phyloP scores from a whole-genome alignment of 2,329 filamentous ascomycete species.

The Colletotrichum nymphaeae region DNA sequence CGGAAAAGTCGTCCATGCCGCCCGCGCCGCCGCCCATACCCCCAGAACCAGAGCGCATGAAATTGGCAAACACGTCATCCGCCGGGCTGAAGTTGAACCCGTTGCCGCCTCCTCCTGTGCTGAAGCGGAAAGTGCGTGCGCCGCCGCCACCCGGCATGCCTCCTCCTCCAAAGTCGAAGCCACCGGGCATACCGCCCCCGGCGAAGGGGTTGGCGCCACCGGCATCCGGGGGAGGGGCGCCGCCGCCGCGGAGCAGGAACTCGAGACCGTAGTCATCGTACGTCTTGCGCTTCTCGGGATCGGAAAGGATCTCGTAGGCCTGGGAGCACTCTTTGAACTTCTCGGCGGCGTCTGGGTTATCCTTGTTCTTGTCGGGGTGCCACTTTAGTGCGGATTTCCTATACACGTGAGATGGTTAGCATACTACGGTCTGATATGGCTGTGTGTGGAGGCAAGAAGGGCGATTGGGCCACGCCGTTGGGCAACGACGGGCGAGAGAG shows the following conservation, averaged over 20 bases:
- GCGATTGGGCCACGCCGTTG: slow-evolving; percentile 15
- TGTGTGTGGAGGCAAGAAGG: background rate
- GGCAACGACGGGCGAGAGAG: background rate
- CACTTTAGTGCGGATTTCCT: slow-evolving; percentile 91
- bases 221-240: slow-evolving; percentile 71
- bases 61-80: slow-evolving; percentile 86
- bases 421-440: background rate
- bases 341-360: slow-evolving; percentile 85
- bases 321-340: slow-evolving; percentile 99
- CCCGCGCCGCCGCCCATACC: slow-evolving; percentile 54
- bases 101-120: slow-evolving; percentile 62
- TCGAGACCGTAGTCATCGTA: slow-evolving; percentile 97
- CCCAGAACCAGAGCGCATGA: slow-evolving; percentile 71
- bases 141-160: slow-evolving; percentile 51
- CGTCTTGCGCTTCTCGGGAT: slow-evolving; percentile 94
- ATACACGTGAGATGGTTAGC: slow-evolving; percentile 49
- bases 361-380: slow-evolving; percentile 98
- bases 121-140: slow-evolving; percentile 73
- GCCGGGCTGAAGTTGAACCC: slow-evolving; percentile 89
- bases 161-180: slow-evolving; percentile 65
- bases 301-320: slow-evolving; percentile 97
- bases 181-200: slow-evolving; percentile 64
- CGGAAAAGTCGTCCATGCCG: slow-evolving; percentile 59
- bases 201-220: slow-evolving; percentile 72
- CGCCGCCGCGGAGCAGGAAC: slow-evolving; percentile 86